phyloP scores from a whole-genome alignment of 148 eudicot species.

The Mesembryanthemum crystallinum region DNA sequence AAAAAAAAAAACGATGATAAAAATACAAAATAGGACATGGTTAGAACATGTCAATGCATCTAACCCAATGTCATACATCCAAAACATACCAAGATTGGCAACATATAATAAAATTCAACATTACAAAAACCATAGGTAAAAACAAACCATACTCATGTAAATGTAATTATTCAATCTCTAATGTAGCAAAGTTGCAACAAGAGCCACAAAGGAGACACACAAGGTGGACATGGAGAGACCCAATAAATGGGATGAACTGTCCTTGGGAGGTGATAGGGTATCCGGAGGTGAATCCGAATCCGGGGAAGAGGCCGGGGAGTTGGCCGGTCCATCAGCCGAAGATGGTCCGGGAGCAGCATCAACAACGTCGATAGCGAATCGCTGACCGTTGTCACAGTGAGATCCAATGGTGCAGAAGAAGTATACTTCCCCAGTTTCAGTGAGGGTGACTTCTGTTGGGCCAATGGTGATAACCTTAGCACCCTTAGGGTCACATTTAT shows the following conservation, averaged over 20 bases:
- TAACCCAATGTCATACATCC: not conserved
- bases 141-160: no score
- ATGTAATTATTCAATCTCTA: not conserved
- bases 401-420: slow-evolving; percentile 38
- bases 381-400: slow-evolving; percentile 45
- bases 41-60: not conserved
- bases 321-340: not conserved
- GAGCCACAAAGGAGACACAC: slow-evolving; percentile 3
- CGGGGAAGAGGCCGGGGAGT: not conserved
- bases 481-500: slow-evolving; percentile 7
- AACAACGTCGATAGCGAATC: slow-evolving; percentile 39
- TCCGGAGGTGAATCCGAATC: not conserved
- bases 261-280: not conserved
- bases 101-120: no score
- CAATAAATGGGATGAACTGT: not conserved
- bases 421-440: slow-evolving; percentile 30
- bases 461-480: not conserved
- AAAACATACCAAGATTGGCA: not conserved
- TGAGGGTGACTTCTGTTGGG: slow-evolving; percentile 35
- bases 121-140: no score
- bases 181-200: slow-evolving; percentile 5
- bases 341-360: not conserved
- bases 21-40: not conserved
- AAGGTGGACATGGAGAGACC: slow-evolving; percentile 3
- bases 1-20: not conserved